Base-by-base conservation (phyloP, 768 basidiomycete genomes). In the Boletus barrowsii region DNA sequence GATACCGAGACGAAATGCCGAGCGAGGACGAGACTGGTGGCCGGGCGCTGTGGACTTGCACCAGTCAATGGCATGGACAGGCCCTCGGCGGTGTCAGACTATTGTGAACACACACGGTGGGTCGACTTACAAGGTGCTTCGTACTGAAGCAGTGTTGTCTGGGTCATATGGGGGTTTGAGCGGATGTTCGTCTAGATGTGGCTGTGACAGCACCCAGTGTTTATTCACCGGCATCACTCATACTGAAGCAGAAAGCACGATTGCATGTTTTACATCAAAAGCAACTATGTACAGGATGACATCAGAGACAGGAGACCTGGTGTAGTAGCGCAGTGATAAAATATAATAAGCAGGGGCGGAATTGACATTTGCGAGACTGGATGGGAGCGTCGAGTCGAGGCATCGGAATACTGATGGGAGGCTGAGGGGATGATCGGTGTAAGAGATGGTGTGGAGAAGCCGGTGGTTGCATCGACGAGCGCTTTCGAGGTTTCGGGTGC, bases 11-110 rank as follows among this genome's bases (percentile, higher is more conserved):
- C 93, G 88, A 73, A 91, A 94, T 57, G 85, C 85, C 47, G 84
- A 87, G 63, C 83, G 84, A 40, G 81, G 85, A 22, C 89, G 85
- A 52, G 79, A 73, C 64, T 86, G 86, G 55, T 88, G 87, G 8
- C 86, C 86, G 14, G 84, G 86, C 18, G 83, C 82, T 39, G 89
- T 75, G 13, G 88, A 81, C 70, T 91, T 92, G 75, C 88, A 92
- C 91, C 91, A 93, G 68, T 93, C 90, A 48, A 93, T 71, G 59
- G 88, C 83, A 65, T 90, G 86, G 39, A 93, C 86, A 56, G 90
- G 89, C 89, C 90, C 92, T 93, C 18, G 40, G 48, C 50, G 60
- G 57, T 13, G 49, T 71, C 58, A 67, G 62, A 44, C 62, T 50
- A 35, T 35, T 24, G 43, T 52, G 35, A 29, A 50, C 14, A 36